Evolutionary conservation across 768 basidiomycete species (phyloP).

Genomic region (Tubosaeta sp.): DNA sequence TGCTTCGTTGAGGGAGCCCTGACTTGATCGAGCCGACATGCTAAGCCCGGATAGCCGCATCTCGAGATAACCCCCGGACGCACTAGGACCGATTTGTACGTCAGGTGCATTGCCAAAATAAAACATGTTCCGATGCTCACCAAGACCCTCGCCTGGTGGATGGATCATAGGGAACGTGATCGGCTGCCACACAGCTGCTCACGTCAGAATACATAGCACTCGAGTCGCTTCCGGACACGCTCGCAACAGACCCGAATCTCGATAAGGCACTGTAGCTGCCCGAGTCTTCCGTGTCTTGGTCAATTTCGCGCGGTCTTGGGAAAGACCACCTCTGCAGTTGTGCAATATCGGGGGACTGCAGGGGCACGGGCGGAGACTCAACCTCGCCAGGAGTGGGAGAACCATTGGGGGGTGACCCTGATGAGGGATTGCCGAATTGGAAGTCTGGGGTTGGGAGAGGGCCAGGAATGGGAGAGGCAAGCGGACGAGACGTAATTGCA

Average conservation of each 20-base stretch:
- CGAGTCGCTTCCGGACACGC: slow-evolving; percentile 56
- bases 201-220: slow-evolving; percentile 50
- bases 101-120: slow-evolving; percentile 22
- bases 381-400: slow-evolving; percentile 49
- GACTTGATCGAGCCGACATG: slow-evolving; percentile 30
- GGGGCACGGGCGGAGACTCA: slow-evolving; percentile 20
- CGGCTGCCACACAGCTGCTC: slow-evolving; percentile 32
- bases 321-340: slow-evolving; percentile 38
- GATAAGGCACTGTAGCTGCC: slow-evolving; percentile 44
- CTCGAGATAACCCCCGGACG: slow-evolving; percentile 29
- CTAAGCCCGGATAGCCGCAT: slow-evolving; percentile 29
- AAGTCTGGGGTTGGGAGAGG: slow-evolving; percentile 60
- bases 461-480: slow-evolving; percentile 44
- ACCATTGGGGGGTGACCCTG: slow-evolving; percentile 40
- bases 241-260: slow-evolving; percentile 59
- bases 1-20: slow-evolving; percentile 30
- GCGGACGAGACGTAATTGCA: slow-evolving; percentile 45
- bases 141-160: slow-evolving; percentile 33
- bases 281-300: slow-evolving; percentile 53
- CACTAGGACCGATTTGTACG: slow-evolving; percentile 21
- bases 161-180: slow-evolving; percentile 29
- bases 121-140: slow-evolving; percentile 15
- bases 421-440: slow-evolving; percentile 59
- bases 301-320: slow-evolving; percentile 38
- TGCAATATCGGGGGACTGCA: slow-evolving; percentile 44